Evolutionary conservation across 495 filamentous ascomycete genomes (phyloP).

Genomic region (Cryomyces minteri): DNA sequence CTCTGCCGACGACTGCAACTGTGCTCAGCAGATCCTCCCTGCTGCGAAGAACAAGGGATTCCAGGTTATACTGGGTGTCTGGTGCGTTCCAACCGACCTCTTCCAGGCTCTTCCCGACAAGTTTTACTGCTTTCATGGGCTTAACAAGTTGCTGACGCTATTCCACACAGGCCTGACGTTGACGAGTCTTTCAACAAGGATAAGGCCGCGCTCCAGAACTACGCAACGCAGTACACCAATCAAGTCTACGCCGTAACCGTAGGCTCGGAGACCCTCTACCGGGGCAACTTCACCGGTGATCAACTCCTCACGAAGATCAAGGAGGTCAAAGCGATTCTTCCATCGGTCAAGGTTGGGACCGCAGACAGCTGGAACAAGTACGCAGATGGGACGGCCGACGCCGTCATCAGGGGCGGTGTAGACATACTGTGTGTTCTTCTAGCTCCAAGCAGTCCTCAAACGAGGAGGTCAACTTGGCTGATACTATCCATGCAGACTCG

Average conservation of each 20-base stretch:
- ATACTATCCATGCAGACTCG: slow-evolving; percentile 24
- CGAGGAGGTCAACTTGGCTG: neutral
- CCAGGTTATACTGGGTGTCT: slow-evolving; percentile 60
- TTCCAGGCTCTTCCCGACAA: neutral
- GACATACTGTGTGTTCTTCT: slow-evolving; percentile 37
- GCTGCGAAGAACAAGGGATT: slow-evolving; percentile 54
- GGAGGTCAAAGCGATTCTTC: slow-evolving; percentile 33
- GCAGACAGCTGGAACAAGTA: slow-evolving; percentile 76
- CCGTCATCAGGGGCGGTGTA: slow-evolving; percentile 37
- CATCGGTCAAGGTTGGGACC: slow-evolving; percentile 44
- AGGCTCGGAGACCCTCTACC: slow-evolving; percentile 62
- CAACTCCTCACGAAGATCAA: slow-evolving; percentile 45
- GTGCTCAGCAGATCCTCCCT: slow-evolving; percentile 46
- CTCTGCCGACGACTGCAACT: slow-evolving; percentile 48
- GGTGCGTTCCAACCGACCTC: slow-evolving; percentile 26
- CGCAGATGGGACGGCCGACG: slow-evolving; percentile 53
- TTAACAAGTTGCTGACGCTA: neutral
- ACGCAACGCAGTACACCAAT: slow-evolving; percentile 31
- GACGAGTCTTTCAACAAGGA: slow-evolving; percentile 45
- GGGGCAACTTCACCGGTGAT: slow-evolving; percentile 45
- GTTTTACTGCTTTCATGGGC: neutral
- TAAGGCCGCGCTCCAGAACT: slow-evolving; percentile 34
- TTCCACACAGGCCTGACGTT: slow-evolving; percentile 40
- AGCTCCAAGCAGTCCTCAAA: neutral
- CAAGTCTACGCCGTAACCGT: slow-evolving; percentile 59